These are phyloP conservation scores for Athelia psychrophila DNA, from an alignment of 1,284 basidiomycete genomes.

Conservation along the genomic window DNA sequence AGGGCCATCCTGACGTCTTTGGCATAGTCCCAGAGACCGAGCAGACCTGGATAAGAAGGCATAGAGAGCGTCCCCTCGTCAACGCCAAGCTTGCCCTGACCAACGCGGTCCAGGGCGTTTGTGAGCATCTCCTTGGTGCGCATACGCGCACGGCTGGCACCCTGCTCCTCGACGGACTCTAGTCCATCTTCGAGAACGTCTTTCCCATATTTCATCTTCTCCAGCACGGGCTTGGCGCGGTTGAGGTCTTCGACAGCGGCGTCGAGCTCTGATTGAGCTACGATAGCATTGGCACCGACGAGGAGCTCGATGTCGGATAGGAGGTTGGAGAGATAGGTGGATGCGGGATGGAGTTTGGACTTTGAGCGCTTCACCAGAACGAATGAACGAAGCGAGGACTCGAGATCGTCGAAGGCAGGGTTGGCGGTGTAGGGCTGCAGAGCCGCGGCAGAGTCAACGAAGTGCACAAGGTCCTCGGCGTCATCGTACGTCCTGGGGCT, in stretches of 20 bases:
- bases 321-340: slow-evolving; percentile 89
- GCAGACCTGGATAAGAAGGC: slow-evolving; percentile 86
- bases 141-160: slow-evolving; percentile 53
- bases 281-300: slow-evolving; percentile 82
- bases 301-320: slow-evolving; percentile 89
- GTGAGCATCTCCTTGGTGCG: slow-evolving; percentile 62
- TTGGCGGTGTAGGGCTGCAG: slow-evolving; percentile 63
- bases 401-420: slow-evolving; percentile 82
- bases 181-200: slow-evolving; percentile 79
- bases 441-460: slow-evolving; percentile 87
- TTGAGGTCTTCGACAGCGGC: slow-evolving; percentile 73
- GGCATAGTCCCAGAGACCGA: slow-evolving; percentile 89
- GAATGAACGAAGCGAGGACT: slow-evolving; percentile 92
- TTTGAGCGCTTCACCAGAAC: slow-evolving; percentile 94
- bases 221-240: slow-evolving; percentile 77
- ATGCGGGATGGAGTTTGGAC: slow-evolving; percentile 95
- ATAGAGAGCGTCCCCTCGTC: slow-evolving; percentile 48
- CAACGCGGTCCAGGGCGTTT: slow-evolving; percentile 78
- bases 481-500: slow-evolving; percentile 92
- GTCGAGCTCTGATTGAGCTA: slow-evolving; percentile 81
- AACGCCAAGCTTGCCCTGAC: slow-evolving; percentile 69
- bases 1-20: slow-evolving; percentile 79
- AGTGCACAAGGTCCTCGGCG: slow-evolving; percentile 93
- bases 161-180: slow-evolving; percentile 79
- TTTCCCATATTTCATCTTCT: slow-evolving; percentile 78